Conservation (phyloP, 108 stramenopile genomes). For the Cyclotella cryptica region DNA sequence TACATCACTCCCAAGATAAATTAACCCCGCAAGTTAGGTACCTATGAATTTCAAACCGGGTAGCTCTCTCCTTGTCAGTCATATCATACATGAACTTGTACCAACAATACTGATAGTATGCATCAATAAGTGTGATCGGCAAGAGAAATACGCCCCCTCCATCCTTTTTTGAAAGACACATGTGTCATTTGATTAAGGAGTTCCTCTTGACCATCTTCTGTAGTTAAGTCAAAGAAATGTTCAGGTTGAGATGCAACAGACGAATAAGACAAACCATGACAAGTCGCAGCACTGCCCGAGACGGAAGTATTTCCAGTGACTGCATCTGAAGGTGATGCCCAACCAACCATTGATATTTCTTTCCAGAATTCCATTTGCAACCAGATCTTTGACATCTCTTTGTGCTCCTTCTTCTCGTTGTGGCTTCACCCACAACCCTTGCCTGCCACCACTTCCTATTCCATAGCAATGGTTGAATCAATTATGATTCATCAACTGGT, state of each 20-base stretch:
- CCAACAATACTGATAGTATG: constrained; percentile 1
- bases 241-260: background rate
- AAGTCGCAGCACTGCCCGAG: background rate
- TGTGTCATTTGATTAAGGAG: background rate
- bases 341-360: background rate
- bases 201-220: background rate
- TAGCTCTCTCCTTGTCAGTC: background rate
- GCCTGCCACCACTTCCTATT: constrained; percentile 59
- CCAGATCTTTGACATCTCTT: background rate
- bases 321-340: too few species aligned
- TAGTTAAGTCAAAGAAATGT: background rate
- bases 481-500: constrained; percentile 43
- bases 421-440: constrained; percentile 33
- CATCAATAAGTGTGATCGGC: background rate
- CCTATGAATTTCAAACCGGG: background rate
- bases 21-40: background rate
- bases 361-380: background rate
- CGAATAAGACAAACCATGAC: too few species aligned
- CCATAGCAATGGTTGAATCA: constrained; percentile 31
- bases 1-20: background rate
- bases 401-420: constrained; percentile 13
- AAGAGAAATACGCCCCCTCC: too few species aligned
- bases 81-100: background rate
- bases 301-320: background rate
- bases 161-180: background rate